Conservation (phyloP, 2,329 filamentous ascomycete genomes). For the Ceratocystis harringtonii region DNA sequence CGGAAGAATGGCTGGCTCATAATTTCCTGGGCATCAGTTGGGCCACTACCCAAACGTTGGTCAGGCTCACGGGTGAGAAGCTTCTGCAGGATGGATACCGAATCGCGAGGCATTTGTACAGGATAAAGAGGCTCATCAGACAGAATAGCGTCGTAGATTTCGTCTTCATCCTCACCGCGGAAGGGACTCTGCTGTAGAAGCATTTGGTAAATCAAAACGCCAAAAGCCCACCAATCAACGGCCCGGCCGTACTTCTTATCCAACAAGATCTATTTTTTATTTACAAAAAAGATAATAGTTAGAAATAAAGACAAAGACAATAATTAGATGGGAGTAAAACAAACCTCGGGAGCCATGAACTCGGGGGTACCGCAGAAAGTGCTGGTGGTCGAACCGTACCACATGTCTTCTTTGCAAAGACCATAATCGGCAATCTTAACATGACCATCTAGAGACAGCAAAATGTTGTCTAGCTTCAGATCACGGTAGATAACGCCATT, state of each 20-base stretch:
- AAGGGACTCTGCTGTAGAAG: constrained; percentile 96
- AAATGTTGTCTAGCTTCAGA: constrained; percentile 82
- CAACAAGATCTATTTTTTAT: constrained; percentile 55
- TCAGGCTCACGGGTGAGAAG: constrained; percentile 90
- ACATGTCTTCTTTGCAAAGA: constrained; percentile 99
- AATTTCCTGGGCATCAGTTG: constrained; percentile 93
- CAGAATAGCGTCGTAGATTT: constrained; percentile 97
- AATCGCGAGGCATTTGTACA: constrained; percentile 96
- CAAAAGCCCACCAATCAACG: constrained; percentile 99
- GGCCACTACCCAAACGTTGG: constrained; percentile 78
- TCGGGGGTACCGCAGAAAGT: constrained; percentile 99
- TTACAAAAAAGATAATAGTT: constrained; percentile 17
- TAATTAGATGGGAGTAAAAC: neutral
- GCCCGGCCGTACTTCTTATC: constrained; percentile 97
- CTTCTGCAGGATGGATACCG: constrained; percentile 94
- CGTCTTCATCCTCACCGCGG: constrained; percentile 95
- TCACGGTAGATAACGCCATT: constrained; percentile 98
- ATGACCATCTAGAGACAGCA: constrained; percentile 86
- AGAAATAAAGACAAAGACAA: constrained; percentile 20
- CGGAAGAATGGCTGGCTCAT: constrained; percentile 99
- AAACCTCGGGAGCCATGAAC: constrained; percentile 94
- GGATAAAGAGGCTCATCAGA: constrained; percentile 95
- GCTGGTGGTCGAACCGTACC: constrained; percentile 91
- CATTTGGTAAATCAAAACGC: constrained; percentile 99
- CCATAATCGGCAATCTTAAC: constrained; percentile 99